Conservation (phyloP, 139 green algal genomes). For the Gonium pectorale region DNA sequence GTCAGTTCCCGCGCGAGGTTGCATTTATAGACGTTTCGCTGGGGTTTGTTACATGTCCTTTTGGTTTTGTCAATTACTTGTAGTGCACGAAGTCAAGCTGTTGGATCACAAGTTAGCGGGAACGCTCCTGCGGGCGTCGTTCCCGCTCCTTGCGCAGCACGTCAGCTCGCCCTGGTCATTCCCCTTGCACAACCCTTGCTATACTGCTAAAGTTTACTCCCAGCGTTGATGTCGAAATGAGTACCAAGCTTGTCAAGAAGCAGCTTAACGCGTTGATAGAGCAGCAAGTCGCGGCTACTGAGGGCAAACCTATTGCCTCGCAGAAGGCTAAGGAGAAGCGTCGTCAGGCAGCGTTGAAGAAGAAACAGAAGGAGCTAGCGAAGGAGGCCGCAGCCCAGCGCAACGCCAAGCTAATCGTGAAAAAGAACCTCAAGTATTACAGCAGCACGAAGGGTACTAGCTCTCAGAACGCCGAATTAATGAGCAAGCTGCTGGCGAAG, state of each 20-base stretch:
- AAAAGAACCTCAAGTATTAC: slow-evolving; percentile 71
- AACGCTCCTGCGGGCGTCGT: too few relatives aligned
- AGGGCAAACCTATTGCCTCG: not conserved
- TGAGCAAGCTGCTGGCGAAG: slow-evolving; percentile 46
- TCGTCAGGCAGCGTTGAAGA: slow-evolving; percentile 9
- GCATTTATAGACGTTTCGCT: too few relatives aligned
- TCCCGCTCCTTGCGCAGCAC: too few relatives aligned
- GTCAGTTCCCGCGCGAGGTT: too few relatives aligned
- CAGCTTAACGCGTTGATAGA: slow-evolving; percentile 55
- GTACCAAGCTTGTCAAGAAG: slow-evolving; percentile 54
- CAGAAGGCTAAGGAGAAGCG: slow-evolving; percentile 17
- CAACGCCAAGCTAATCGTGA: slow-evolving; percentile 2
- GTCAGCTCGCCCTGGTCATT: too few relatives aligned
- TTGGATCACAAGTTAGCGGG: too few relatives aligned
- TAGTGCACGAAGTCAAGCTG: too few relatives aligned
- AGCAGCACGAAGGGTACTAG: slow-evolving; percentile 41
- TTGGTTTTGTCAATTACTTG: too few relatives aligned
- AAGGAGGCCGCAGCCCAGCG: slow-evolving; percentile 32
- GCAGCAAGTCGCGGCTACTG: not conserved
- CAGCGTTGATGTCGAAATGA: slow-evolving; percentile 56
- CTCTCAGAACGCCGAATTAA: slow-evolving; percentile 44
- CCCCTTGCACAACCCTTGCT: too few relatives aligned
- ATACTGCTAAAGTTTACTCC: too few relatives aligned
- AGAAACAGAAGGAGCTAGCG: slow-evolving; percentile 58
- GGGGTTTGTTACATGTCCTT: not conserved